Evolutionary conservation across 768 basidiomycete species (phyloP).

Genomic region (Pleurotus salmoneostramineus): DNA sequence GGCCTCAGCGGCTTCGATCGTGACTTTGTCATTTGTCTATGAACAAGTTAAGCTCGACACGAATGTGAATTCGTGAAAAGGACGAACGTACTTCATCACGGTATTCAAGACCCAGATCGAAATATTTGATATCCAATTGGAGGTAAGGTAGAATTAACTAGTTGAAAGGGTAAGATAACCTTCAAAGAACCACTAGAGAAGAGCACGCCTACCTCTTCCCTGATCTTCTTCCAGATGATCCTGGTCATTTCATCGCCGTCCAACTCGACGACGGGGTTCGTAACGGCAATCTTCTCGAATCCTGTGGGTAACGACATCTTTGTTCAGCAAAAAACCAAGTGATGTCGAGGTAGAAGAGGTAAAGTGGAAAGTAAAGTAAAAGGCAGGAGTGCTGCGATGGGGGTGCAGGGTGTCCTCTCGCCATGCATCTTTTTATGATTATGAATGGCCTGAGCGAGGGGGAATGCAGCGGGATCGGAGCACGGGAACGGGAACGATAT

Average conservation of each 20-base stretch:
- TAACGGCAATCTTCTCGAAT: constrained; percentile 69
- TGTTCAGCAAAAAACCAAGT: neutral
- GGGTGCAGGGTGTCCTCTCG: too few relatives aligned
- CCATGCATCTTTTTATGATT: neutral
- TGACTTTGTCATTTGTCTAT: constrained; percentile 92
- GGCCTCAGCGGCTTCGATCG: constrained; percentile 90
- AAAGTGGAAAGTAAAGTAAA: neutral
- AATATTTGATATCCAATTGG: constrained; percentile 96
- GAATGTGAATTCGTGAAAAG: neutral
- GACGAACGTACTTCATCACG: constrained; percentile 67
- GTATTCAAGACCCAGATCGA: constrained; percentile 92
- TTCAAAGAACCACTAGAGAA: neutral
- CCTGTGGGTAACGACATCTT: constrained; percentile 1
- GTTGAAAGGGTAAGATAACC: neutral
- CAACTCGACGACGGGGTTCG: constrained; percentile 90
- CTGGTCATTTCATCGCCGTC: constrained; percentile 99
- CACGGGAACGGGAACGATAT: constrained; percentile 1
- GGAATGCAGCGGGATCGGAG: neutral
- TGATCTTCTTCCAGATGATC: constrained; percentile 98
- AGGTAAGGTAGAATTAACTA: constrained; percentile 95
- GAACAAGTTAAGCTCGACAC: neutral
- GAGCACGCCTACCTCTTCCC: constrained; percentile 73
- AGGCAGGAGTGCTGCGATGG: neutral
- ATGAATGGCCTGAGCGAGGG: neutral
- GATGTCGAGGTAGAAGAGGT: neutral